Base-by-base conservation (phyloP, 2,329 filamentous ascomycete species). In the Alternaria triticimaculans region DNA sequence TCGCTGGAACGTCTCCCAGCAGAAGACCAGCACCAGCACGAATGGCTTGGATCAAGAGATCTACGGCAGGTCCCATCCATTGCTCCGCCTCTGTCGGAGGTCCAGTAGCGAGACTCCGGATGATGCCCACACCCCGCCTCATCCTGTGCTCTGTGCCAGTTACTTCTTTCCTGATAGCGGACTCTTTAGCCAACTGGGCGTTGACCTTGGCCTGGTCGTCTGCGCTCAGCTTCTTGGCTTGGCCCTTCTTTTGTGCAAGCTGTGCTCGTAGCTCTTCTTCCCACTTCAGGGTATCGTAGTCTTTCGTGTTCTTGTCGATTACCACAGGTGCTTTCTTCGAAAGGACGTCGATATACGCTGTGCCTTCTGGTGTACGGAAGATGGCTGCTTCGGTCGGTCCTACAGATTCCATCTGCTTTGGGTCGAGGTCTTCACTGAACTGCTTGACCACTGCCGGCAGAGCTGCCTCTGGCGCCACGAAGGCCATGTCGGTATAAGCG, bases 281-380 rank as follows among this genome's bases (percentile, higher is more conserved):
- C 96, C 96, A 99, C 80, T 97, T 97, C 44, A 97, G 81, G 2
- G 93, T 96, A 72, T 99, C 93, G 73, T 97, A 97, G 77, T 98
- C 96, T 78, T 97, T 97, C 53, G 89, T 90, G 73, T 93, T 97
- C 82, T 97, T 98, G 81, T 94, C 91, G 4, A 93, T 89, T 3
- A 91, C 82, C 41, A 88, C 88, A 62, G 89, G 88, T 2, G 89
- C 84, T 77, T 97, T 97, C 76, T 93, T 94, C 33, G 91, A 92
- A 6, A 99, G 86, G 0, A 98, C 92, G 80, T 99, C 96, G 20
- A 99, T 86, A 72, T 97, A 98, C 14, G 90, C 87, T 2, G 91
- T 94, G 2, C 94, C 95, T 78, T 96, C 93, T 1, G 94, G 91
- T 0, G 95, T 97, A 48, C 93, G 90, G 79, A 94, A 96, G 62